Evolutionary conservation across 2,329 filamentous ascomycete genomes (phyloP), one percentile per base, ranked within the genome.

Genomic region (Paecilomyces sp.): DNA sequence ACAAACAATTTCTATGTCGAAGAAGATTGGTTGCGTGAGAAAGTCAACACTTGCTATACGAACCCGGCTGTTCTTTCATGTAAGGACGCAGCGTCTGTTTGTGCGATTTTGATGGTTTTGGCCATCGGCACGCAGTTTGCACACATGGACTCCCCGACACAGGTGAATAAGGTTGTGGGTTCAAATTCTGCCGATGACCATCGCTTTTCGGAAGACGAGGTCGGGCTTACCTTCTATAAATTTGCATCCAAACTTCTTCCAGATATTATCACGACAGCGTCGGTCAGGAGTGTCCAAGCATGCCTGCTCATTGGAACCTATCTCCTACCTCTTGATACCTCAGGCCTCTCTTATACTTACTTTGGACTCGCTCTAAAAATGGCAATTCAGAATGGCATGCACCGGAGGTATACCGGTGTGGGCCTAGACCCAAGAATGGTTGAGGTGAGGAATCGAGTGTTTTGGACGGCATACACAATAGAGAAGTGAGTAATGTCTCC

Each of bases 311-410:
- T 85, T 13, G 83, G 81, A 1, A 77, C 83, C 9, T 85, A 84
- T 62, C 74, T 81, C 1, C 70, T 85, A 5, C 82, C 83, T 0
- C 73, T 85, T 0, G 83, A 85, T 65, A 80, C 83, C 0, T 82
- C 81, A 1, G 83, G 83, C 0, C 68, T 85, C 22, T 80, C 80
- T 2, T 85, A 84, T 63, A 82, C 81, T 2, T 85, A 85, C 62
- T 75, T 84, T 54, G 82, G 81, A 6, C 68, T 85, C 12, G 81
- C 81, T 1, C 72, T 85, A 51, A 84, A 83, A 61, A 72, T 85
- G 60, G 83, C 82, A 1, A 83, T 85, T 13, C 82, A 85, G 61
- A 85, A 85, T 65, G 83, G 83, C 9, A 84, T 85, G 82, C 83
- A 85, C 63, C 75, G 83, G 55, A 79, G 75, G 58, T 81, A 80